Evolutionary conservation across 768 basidiomycete species (phyloP), one percentile per base, ranked within the genome.

Genomic region (Mycena maculata): DNA sequence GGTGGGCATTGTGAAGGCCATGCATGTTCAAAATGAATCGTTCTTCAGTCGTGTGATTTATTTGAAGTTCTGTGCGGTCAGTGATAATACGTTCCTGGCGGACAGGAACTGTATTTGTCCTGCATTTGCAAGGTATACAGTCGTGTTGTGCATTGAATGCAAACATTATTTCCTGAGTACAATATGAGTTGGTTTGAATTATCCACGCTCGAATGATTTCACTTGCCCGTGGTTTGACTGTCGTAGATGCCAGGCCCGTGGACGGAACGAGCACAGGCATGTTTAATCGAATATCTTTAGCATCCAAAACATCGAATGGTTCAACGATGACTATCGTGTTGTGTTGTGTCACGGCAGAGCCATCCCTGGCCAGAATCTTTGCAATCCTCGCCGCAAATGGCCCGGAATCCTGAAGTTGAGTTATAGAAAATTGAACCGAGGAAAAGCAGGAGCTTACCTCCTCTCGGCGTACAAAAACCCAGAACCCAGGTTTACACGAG

Each of bases 121-220:
- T 16, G 56, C 56, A 58, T 58, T 58, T 18, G 56, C 56, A 45
- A 15, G 25, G 6, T 2, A 47, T 11, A 27, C 56, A 58, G 20
- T 58, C 42, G 22, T 58, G 56, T 27, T 58, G 56, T 16, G 22
- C 56, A 31, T 58, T 58, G 20, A 58, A 58, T 7, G 42, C 9
- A 18, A 58, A 20, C 56, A 58, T 58, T 5, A 58, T 58, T 6
- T 58, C 56, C 56, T 58, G 28, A n/a, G n/a, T n/a, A n/a, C n/a
- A n/a, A n/a, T n/a, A n/a, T 15, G 38, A 41, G 23, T 48, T 16
- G 27, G 3, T 31, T 8, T 30, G 27, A 18, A 30, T 6, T 4
- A 10, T 4, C 4, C 10, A 18, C 15, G 3, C 10, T 3, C 2
- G 1, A 22, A 28, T 3, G 13, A 57, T n/a, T 10, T 10, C n/a